Base-by-base conservation (phyloP, 352 stramenopile species). In the Globisporangium cylindrosporum region DNA sequence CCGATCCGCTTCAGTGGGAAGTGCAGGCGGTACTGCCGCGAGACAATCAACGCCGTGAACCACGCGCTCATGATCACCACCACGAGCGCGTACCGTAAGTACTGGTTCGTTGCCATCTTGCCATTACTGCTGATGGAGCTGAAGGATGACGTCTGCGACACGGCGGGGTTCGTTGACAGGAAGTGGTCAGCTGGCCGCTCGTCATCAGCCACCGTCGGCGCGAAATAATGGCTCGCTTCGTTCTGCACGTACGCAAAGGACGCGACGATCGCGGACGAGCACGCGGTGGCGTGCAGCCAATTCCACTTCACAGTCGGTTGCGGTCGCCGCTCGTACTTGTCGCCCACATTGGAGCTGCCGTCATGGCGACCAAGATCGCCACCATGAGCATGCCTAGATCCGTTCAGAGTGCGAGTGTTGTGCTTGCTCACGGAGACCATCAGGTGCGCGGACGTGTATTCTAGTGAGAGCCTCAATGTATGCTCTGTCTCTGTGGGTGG, bases 201-300 rank as follows among this genome's bases (percentile, higher is more conserved):
- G 9, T 29, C 15, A 24, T 22, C 24, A 57, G 36, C 3, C n/a
- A 22, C 49, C 4, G 29, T n/a, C 43, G 15, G 3, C 29, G 27
- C 71, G 61, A 82, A 79, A 69, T 85, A 87, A 34, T 73, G 48
- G 18, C 60, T 76, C 20, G 90, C 71, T 55, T 80, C 77, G 14
- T 63, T 73, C 73, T 93, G 82, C 71, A 90, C 82, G 72, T 93
- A 93, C 58, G 80, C 81, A n/a, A 80, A 67, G 49, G 82, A 89
- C 59, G 81, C 81, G 25, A 91, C 82, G 60, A 93, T 72, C n/a
- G 78, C 81, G 7, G 73, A 87, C 25, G 81, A 89, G 71, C 84
- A 91, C 46, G 82, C 75, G 14, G 81, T 93, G 7, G 85, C 85
- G 38, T 89, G 78, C 64, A 91, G 72, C 85, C 85, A 93, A 67